Evolutionary conservation across 192 early-diverging fungal genomes (phyloP), one percentile per base, ranked within the genome.

Genomic region (Coemansia sp.): DNA sequence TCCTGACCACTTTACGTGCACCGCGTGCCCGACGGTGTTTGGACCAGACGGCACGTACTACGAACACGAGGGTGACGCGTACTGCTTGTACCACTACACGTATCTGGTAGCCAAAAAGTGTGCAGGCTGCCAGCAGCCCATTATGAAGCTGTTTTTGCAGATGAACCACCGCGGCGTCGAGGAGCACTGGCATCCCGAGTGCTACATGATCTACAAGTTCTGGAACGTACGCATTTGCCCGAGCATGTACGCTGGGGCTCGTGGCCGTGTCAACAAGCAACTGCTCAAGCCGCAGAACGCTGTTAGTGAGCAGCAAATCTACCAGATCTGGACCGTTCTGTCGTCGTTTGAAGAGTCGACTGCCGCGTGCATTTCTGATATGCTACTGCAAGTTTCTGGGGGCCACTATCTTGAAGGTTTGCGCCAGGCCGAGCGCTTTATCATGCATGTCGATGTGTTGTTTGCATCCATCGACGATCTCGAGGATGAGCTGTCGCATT

Each of bases 141-240:
- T 99, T 60, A 78, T 99, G 68, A 93, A 95, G 76, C 94, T 94
- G 69, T 99, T 94, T 86, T 86, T 99, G 47, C 94, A 99, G 74
- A 93, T 96, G 68, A 91, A 85, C 62, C 80, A 89, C 52, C 91
- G 89, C 56, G 79, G 74, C 22, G 74, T 65, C 27, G 83, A 86
- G 43, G 93, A 96, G 69, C 93, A 95, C 70, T 99, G 97, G 97
- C 97, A 99, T 74, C 95, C 96, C 5, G 93, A 96, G 70, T 99
- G 97, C 75, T 99, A 99, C 80, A 98, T 98, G 97, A 97, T 99
- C 52, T 93, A 94, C 82, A 96, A 97, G 87, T 82, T 82, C 54
- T 85, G 84, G 81, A 78, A 84, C 65, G 83, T 82, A 14, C 68
- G 70, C 29, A 75, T 74, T 69, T 72, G 58, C 11, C 76, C 75